Evolutionary conservation across 2,329 filamentous ascomycete genomes (phyloP).

Genomic region (Tolypocladium pustulatum): DNA sequence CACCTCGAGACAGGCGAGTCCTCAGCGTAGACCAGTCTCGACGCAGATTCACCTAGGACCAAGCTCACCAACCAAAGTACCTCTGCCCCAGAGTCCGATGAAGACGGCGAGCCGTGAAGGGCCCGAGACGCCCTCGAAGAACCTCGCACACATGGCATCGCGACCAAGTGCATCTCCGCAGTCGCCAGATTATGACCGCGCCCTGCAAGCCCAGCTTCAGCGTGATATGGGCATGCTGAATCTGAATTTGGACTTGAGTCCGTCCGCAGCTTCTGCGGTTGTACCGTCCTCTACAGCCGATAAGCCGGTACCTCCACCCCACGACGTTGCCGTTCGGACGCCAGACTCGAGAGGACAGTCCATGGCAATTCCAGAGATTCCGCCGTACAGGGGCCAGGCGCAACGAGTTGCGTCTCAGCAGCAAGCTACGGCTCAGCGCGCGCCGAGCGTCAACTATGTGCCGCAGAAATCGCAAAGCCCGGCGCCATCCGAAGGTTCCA

Average conservation of each 20-base stretch:
- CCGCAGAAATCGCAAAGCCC: slow-evolving; percentile 21
- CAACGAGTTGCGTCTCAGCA: slow-evolving; percentile 20
- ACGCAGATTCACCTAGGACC: slow-evolving; percentile 11
- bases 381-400: slow-evolving; percentile 35
- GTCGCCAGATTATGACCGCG: slow-evolving; percentile 50
- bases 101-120: slow-evolving; percentile 18
- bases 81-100: slow-evolving; percentile 39
- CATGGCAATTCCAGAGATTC: slow-evolving; percentile 43
- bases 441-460: slow-evolving; percentile 3
- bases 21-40: slow-evolving; percentile 45
- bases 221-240: slow-evolving; percentile 50
- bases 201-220: slow-evolving; percentile 52
- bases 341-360: slow-evolving; percentile 27
- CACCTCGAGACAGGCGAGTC: slow-evolving; percentile 47
- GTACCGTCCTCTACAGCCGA: background rate
- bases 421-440: slow-evolving; percentile 9
- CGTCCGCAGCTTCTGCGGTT: slow-evolving; percentile 7
- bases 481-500: slow-evolving; percentile 17
- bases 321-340: slow-evolving; percentile 22
- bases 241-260: slow-evolving; percentile 21
- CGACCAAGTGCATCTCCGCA: slow-evolving; percentile 35
- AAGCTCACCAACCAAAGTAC: slow-evolving; percentile 47
- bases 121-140: slow-evolving; percentile 33
- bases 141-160: slow-evolving; percentile 29
- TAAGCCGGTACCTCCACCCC: slow-evolving; percentile 20